Evolutionary conservation across 305 asterid genomes (phyloP).

Genomic region (Andrographis paniculata): DNA sequence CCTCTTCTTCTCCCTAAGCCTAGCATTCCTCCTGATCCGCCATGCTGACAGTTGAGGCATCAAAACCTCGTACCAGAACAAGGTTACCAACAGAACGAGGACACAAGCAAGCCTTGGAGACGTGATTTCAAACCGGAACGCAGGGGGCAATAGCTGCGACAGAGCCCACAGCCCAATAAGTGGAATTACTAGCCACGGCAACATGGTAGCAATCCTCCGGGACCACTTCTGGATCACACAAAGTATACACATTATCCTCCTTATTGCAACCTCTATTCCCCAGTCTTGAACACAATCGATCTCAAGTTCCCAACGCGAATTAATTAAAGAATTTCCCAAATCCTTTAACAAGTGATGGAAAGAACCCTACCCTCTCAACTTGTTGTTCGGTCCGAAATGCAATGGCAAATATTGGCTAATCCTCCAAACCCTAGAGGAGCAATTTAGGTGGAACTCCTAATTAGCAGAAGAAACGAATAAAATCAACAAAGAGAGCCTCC

Average conservation of each 20-base stretch:
- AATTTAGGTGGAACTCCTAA: conserved; percentile 50
- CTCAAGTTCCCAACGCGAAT: conserved; percentile 6
- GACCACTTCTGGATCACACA: conserved; percentile 98
- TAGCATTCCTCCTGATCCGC: conserved; percentile 71
- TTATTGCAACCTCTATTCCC: conserved; percentile 34
- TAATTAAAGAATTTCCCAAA: not conserved
- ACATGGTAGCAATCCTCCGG: conserved; percentile 88
- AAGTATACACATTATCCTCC: conserved; percentile 98
- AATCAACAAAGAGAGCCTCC: not conserved
- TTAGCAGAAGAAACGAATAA: conserved; percentile 1
- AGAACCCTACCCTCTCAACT: not conserved
- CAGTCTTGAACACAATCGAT: conserved; percentile 21
- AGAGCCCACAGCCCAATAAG: conserved; percentile 89
- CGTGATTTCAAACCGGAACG: conserved; percentile 87
- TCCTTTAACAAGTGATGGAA: not conserved
- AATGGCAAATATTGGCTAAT: conserved; percentile 28
- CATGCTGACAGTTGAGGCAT: conserved; percentile 91
- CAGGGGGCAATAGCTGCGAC: conserved; percentile 95
- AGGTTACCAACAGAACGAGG: conserved; percentile 67
- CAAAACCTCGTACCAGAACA: conserved; percentile 91
- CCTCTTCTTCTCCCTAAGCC: conserved; percentile 78
- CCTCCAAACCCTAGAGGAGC: conserved; percentile 56
- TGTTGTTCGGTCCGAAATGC: conserved; percentile 22
- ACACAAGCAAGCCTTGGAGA: conserved; percentile 92
- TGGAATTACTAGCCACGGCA: conserved; percentile 98